phyloP scores from a whole-genome alignment of 768 basidiomycete species.

The Termitomyces sp. region DNA sequence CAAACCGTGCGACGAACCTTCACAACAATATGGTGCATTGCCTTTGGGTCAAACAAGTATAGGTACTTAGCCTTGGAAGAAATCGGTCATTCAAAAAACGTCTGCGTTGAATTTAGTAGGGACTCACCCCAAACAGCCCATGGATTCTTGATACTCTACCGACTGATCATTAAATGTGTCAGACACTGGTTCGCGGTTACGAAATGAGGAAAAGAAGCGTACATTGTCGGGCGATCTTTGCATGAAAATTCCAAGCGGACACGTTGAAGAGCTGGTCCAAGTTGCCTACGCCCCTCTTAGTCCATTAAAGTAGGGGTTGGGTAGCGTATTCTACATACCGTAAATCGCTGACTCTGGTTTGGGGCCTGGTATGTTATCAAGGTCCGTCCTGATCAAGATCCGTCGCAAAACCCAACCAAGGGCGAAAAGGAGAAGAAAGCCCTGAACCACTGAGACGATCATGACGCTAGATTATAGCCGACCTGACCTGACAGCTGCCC shows the following conservation, averaged over 20 bases:
- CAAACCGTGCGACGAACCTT: neutral
- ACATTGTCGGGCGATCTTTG: conserved; percentile 8
- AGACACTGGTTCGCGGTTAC: neutral
- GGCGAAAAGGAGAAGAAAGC: conserved; percentile 5
- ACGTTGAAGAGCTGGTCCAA: conserved; percentile 8
- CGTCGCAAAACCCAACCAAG: conserved; percentile 15
- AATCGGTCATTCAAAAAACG: neutral
- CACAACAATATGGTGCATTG: conserved; percentile 12
- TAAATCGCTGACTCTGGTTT: conserved; percentile 22
- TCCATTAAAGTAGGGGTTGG: neutral
- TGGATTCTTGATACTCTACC: conserved; percentile 4
- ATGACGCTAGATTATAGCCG: neutral
- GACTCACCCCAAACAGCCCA: conserved; percentile 8
- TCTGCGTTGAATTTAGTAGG: too few relatives aligned
- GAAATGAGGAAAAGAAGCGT: neutral
- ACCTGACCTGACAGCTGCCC: neutral
- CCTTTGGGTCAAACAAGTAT: conserved; percentile 12
- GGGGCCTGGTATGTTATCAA: conserved; percentile 34
- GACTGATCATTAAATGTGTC: neutral
- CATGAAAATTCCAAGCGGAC: conserved; percentile 7
- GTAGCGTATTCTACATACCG: conserved; percentile 16
- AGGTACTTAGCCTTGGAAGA: conserved; percentile 1
- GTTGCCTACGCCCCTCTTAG: neutral
- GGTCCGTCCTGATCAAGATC: conserved; percentile 16
- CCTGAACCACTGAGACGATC: conserved; percentile 1